Conservation (phyloP, 2,329 filamentous ascomycete species). For the Exophiala oligosperma region DNA sequence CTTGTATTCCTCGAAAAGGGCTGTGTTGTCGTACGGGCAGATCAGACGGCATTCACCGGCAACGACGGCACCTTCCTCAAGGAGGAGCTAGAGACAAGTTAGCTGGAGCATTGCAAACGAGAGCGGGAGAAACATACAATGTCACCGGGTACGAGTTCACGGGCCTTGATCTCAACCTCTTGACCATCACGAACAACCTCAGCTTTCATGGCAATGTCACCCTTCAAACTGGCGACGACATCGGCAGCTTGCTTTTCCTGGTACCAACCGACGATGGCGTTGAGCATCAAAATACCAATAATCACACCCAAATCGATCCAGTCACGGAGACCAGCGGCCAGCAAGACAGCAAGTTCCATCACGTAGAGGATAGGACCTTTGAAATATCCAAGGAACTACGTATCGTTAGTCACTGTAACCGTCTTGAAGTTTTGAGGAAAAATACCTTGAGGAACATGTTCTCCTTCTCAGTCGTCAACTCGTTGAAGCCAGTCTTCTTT, state of each 20-base stretch:
- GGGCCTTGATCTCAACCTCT: constrained; percentile 68
- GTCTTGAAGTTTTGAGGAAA: too few relatives aligned
- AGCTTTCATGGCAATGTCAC: constrained; percentile 75
- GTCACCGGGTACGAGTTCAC: constrained; percentile 74
- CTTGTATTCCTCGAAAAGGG: constrained; percentile 67
- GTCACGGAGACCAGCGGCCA: constrained; percentile 72
- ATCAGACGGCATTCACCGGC: constrained; percentile 71
- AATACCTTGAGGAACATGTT: constrained; percentile 65
- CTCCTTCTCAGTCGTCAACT: constrained; percentile 71
- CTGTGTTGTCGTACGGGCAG: constrained; percentile 68
- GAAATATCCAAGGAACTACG: constrained; percentile 69
- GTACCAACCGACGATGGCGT: constrained; percentile 76
- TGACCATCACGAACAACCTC: constrained; percentile 66
- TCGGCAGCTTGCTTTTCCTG: constrained; percentile 79
- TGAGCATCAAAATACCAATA: constrained; percentile 71
- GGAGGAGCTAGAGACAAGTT: constrained; percentile 54
- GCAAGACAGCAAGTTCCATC: constrained; percentile 74
- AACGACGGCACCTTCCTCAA: constrained; percentile 71
- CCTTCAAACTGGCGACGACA: constrained; percentile 72
- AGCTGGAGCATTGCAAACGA: background rate
- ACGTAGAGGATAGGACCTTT: constrained; percentile 75
- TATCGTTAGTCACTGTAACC: background rate
- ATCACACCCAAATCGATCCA: constrained; percentile 80
- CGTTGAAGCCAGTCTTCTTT: constrained; percentile 69
- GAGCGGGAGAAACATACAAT: constrained; percentile 55